Conservation (phyloP, 2,329 filamentous ascomycete species). For the Aspergillus novoparasiticus region DNA sequence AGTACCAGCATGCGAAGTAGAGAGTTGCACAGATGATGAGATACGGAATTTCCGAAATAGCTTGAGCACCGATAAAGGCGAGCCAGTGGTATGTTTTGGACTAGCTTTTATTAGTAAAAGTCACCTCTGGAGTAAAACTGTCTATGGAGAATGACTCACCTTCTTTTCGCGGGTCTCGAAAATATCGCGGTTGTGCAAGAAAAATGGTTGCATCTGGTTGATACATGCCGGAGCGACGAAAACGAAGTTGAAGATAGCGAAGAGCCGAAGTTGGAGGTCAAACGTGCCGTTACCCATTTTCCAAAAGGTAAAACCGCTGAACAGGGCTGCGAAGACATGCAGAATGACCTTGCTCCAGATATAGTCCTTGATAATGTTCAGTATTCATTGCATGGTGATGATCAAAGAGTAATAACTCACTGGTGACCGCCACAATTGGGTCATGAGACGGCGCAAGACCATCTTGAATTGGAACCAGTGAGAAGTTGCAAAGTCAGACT, state of each 20-base stretch:
- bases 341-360: slow-evolving; percentile 53
- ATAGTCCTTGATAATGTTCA: slow-evolving; percentile 35
- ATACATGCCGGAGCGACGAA: slow-evolving; percentile 63
- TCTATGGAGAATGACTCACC: slow-evolving; percentile 14
- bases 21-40: slow-evolving; percentile 48
- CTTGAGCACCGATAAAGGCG: slow-evolving; percentile 58
- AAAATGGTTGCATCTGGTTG: slow-evolving; percentile 62
- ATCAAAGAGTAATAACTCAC: slow-evolving; percentile 19
- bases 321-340: slow-evolving; percentile 58
- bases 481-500: slow-evolving; percentile 41
- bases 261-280: slow-evolving; percentile 59
- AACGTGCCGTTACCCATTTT: slow-evolving; percentile 55
- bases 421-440: slow-evolving; percentile 38
- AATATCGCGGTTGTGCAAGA: slow-evolving; percentile 59
- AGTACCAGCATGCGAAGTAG: slow-evolving; percentile 61
- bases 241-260: slow-evolving; percentile 65
- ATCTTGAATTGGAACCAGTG: slow-evolving; percentile 44
- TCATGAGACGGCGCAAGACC: slow-evolving; percentile 36
- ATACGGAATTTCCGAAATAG: slow-evolving; percentile 52
- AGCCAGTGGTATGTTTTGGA: slow-evolving; percentile 64
- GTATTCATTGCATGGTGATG: not conserved
- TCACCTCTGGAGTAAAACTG: not conserved
- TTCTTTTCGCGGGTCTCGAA: slow-evolving; percentile 64
- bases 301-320: slow-evolving; percentile 67
- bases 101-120: slow-evolving; percentile 17